Base-by-base conservation (phyloP, 2,329 filamentous ascomycete genomes). In the Seiridium unicorne region DNA sequence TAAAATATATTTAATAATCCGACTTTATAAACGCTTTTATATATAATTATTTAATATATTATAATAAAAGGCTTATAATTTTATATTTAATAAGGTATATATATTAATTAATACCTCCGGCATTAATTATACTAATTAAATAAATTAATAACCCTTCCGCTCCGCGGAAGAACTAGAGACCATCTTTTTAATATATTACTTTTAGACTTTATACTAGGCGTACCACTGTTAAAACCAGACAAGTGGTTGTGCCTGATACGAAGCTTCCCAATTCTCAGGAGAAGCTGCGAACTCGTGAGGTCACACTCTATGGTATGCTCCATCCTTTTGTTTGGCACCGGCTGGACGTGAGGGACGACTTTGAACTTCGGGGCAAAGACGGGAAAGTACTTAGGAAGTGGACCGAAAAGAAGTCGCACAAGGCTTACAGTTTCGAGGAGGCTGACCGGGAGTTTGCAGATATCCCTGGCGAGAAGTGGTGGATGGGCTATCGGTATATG, bases 401-500 rank as follows among this genome's bases (percentile, higher is more conserved):
- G 65, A 68, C 54, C 1, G 64, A 65, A 31, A 67, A 57, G 62
- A 59, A 68, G 55, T 63, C 64, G 13, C 68, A 66, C 46, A 73
- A 74, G 65, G 70, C 70, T 2, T 76, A 76, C 55, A 73, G 72
- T 3, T 72, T 69, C 60, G 56, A 60, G 10, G 74, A 76, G n/a
- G 70, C 66, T 6, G 73, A 71, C 4, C 51, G 59, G 34, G 62
- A 67, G 31, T 63, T 65, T 44, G 65, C 69, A 3, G 68, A 40
- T 9, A 70, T 76, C 63, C 65, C 67, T 2, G 18, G 18, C 18
- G 18, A 26, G 18, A 26, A 26, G 18, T 76, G 69, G 59, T 81
- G 78, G 79, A 68, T 70, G 35, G 74, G 75, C 13, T 81, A 80
- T 64, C 72, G 77, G 10, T 71, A 80, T 64, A 73, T 77, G 70